Evolutionary conservation across 805 yeast species (phyloP).

Genomic region (Ogataea glucozyma): DNA sequence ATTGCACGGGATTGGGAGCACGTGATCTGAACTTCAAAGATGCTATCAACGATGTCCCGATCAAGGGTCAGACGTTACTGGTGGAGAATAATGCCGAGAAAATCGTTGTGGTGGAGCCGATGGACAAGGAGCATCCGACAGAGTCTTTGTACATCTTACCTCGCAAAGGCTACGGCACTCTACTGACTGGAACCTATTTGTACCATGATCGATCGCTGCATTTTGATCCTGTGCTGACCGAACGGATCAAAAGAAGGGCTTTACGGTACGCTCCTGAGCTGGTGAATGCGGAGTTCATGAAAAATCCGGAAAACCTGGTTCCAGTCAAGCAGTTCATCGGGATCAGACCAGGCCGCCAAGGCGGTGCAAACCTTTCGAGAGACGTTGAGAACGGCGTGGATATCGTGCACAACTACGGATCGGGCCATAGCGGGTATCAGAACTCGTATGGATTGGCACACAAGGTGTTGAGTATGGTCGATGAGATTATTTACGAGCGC

Average conservation of each 20-base stretch:
- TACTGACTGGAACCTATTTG: slow-evolving; percentile 54
- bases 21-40: slow-evolving; percentile 45
- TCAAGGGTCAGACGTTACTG: slow-evolving; percentile 59
- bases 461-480: slow-evolving; percentile 24
- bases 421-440: slow-evolving; percentile 79
- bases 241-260: slow-evolving; percentile 45
- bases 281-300: slow-evolving; percentile 23
- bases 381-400: slow-evolving; percentile 29
- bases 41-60: slow-evolving; percentile 46
- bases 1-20: slow-evolving; percentile 55
- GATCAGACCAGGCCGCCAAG: slow-evolving; percentile 65
- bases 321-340: slow-evolving; percentile 63
- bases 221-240: slow-evolving; percentile 50
- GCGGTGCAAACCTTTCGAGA: slow-evolving; percentile 51
- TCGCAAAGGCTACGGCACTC: slow-evolving; percentile 65
- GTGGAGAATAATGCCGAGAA: slow-evolving; percentile 46
- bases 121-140: slow-evolving; percentile 35
- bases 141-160: slow-evolving; percentile 63
- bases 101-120: slow-evolving; percentile 37
- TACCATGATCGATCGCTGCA: slow-evolving; percentile 26
- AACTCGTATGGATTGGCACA: slow-evolving; percentile 31
- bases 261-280: slow-evolving; percentile 54
- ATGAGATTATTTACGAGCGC: slow-evolving; percentile 14
- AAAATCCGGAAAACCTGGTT: slow-evolving; percentile 45
- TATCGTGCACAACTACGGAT: slow-evolving; percentile 67